A percentile compares a stretch with the other conserved stretches of the same genome.
These are phyloP conservation scores for Talaromyces sp. DNA, from an alignment of 2,329 filamentous ascomycete genomes.

Conservation along the genomic window DNA sequence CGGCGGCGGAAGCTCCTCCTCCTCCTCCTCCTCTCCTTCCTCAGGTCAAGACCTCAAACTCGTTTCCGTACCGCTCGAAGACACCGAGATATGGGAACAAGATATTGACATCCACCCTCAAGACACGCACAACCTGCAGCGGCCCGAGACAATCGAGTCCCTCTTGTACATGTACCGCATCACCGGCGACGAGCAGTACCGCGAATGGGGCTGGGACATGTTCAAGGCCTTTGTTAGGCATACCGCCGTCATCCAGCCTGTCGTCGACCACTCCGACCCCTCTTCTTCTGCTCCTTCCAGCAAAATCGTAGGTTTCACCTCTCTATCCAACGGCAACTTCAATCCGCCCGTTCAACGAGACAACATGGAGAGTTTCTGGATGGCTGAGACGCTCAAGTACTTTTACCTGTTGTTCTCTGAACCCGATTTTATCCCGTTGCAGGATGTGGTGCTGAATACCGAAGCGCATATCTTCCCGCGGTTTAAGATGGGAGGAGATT, in stretches of 20 bases:
- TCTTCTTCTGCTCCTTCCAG: neutral
- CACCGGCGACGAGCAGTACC: conserved; percentile 81
- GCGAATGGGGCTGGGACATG: conserved; percentile 98
- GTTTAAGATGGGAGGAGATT: conserved; percentile 64
- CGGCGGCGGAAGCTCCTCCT: conserved; percentile 10
- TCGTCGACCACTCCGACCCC: conserved; percentile 7
- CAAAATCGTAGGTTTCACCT: conserved; percentile 65
- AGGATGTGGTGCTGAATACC: conserved; percentile 89
- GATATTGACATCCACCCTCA: conserved; percentile 76
- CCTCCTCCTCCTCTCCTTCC: neutral
- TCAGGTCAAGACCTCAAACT: conserved; percentile 25
- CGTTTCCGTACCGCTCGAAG: conserved; percentile 31
- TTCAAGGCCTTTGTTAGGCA: conserved; percentile 87
- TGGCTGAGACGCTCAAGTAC: conserved; percentile 97
- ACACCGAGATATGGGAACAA: conserved; percentile 56
- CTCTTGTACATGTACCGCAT: conserved; percentile 99
- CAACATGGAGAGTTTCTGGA: conserved; percentile 99
- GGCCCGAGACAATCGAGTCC: conserved; percentile 94
- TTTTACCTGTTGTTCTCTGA: conserved; percentile 92
- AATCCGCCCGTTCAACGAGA: conserved; percentile 68
- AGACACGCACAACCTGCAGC: conserved; percentile 90
- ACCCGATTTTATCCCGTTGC: conserved; percentile 74
- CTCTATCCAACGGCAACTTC: conserved; percentile 67
- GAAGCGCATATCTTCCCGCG: conserved; percentile 87
- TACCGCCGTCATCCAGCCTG: conserved; percentile 71